Conservation (phyloP, 768 basidiomycete species). For the Lanmaoa rubissima region DNA sequence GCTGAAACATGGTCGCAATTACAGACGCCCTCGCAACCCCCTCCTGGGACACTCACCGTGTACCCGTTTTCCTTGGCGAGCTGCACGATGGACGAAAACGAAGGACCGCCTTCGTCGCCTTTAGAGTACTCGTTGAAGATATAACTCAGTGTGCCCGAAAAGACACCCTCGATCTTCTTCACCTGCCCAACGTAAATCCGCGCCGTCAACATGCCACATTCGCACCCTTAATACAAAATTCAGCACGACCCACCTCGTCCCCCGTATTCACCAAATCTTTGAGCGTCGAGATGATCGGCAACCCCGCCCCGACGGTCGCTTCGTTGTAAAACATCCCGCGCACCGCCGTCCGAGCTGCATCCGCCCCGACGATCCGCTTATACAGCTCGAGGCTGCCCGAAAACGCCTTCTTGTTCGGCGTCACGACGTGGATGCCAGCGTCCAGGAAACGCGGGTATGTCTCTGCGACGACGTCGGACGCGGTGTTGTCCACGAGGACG, state of each 20-base stretch:
- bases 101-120: slow-evolving; percentile 60
- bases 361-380: slow-evolving; percentile 58
- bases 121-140: slow-evolving; percentile 97
- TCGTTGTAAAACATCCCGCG: slow-evolving; percentile 75
- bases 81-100: slow-evolving; percentile 87
- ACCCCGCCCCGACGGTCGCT: slow-evolving; percentile 91
- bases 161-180: slow-evolving; percentile 93
- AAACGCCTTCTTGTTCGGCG: slow-evolving; percentile 97
- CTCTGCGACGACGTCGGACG: slow-evolving; percentile 75
- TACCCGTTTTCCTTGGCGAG: slow-evolving; percentile 91
- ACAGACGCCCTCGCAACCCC: background rate
- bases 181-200: slow-evolving; percentile 43
- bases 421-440: slow-evolving; percentile 82
- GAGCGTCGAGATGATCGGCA: slow-evolving; percentile 89
- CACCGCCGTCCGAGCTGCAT: slow-evolving; percentile 19
- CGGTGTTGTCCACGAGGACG: slow-evolving; percentile 89
- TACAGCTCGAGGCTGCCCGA: slow-evolving; percentile 72
- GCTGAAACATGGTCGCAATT: background rate
- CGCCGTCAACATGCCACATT: background rate
- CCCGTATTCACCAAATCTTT: slow-evolving; percentile 92
- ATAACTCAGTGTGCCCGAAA: slow-evolving; percentile 97
- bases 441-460: slow-evolving; percentile 79
- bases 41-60: slow-evolving; percentile 54
- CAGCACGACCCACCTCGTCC: slow-evolving; percentile 61
- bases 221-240: background rate